Conservation (phyloP, 371 early-diverging fungal species). For the Umbelopsis sp. region DNA sequence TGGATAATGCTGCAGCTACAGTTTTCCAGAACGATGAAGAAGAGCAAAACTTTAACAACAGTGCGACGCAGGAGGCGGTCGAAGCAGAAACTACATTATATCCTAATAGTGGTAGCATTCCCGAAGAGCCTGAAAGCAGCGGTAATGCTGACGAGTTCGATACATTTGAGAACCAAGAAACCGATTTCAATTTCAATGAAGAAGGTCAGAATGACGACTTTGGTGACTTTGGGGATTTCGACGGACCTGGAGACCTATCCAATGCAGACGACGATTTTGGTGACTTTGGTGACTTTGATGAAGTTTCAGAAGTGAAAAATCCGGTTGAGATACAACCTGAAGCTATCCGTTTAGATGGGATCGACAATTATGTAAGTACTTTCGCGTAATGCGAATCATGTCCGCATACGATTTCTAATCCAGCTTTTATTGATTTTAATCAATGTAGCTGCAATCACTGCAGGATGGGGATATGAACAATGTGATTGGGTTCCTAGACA, state of each 20-base stretch:
- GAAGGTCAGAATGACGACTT: conserved; percentile 21
- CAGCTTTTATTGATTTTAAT: background rate
- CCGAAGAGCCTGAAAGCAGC: background rate
- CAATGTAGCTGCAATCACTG: background rate
- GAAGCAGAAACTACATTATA: background rate
- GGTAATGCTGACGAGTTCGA: background rate
- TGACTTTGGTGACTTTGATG: conserved; percentile 44
- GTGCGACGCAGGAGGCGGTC: too few species aligned
- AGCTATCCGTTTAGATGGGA: background rate
- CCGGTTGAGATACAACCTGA: conserved; percentile 7
- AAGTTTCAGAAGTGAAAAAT: conserved; percentile 1
- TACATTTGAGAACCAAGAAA: background rate
- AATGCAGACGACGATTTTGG: conserved; percentile 37
- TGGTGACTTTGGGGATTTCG: conserved; percentile 40
- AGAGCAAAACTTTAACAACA: too few species aligned
- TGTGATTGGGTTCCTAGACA: background rate
- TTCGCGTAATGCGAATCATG: too few species aligned
- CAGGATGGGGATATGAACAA: background rate
- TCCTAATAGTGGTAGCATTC: background rate
- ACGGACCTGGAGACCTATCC: conserved; percentile 8
- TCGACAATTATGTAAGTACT: conserved; percentile 2
- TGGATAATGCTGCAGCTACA: too few species aligned
- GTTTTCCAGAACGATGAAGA: too few species aligned
- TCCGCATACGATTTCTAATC: background rate
- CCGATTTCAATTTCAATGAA: conserved; percentile 20